Evolutionary conservation across 441 rosid species (phyloP).

Genomic region (Adansonia rubrostipa): DNA sequence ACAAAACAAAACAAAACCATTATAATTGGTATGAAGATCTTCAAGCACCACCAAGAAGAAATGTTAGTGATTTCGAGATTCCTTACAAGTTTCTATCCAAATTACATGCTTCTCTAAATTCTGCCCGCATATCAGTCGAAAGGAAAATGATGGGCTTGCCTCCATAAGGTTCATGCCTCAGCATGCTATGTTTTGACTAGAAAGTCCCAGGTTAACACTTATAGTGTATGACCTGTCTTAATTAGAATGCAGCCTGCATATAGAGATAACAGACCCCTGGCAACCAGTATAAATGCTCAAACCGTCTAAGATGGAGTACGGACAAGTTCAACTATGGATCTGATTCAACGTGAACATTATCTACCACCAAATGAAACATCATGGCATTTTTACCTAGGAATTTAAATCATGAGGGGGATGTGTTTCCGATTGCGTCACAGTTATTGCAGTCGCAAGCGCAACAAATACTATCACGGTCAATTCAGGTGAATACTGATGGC

Average conservation of each 20-base stretch:
- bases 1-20: background rate
- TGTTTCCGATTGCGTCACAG: background rate
- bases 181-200: slow-evolving; percentile 1
- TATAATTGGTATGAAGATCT: background rate
- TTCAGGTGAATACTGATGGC: background rate
- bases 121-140: background rate
- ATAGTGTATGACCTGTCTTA: background rate
- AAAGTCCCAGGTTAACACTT: background rate
- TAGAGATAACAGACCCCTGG: slow-evolving; percentile 2
- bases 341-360: background rate
- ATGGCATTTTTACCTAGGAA: slow-evolving; percentile 10
- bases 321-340: background rate
- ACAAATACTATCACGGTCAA: background rate
- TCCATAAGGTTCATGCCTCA: slow-evolving; percentile 7
- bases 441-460: background rate
- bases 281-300: slow-evolving; percentile 1
- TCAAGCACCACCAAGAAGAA: slow-evolving; percentile 18
- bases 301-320: background rate
- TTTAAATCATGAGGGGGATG: background rate
- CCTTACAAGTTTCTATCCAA: background rate
- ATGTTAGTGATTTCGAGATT: slow-evolving; percentile 11
- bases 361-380: background rate
- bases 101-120: background rate
- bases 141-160: background rate
- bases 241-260: background rate